These are phyloP conservation scores for Pichia paraexigua DNA, from an alignment of 805 yeast genomes.

Conservation along the genomic window DNA sequence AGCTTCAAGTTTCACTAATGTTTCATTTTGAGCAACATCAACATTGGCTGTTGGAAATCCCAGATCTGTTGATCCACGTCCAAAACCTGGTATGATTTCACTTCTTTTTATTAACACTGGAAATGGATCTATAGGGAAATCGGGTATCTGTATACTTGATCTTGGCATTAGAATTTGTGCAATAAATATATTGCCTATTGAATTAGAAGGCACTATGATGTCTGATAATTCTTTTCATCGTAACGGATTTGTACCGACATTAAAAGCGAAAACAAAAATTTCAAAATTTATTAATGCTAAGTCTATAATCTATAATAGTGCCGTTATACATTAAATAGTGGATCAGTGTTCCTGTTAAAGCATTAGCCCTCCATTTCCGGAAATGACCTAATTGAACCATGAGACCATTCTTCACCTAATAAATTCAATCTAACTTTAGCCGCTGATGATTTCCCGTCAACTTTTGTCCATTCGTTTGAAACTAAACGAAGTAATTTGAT, in stretches of 20 bases:
- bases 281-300: neutral
- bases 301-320: neutral
- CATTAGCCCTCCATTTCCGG: slow-evolving; percentile 30
- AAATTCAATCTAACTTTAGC: slow-evolving; percentile 74
- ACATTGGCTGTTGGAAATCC: slow-evolving; percentile 96
- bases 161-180: slow-evolving; percentile 25
- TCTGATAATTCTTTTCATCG: neutral
- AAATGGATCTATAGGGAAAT: slow-evolving; percentile 34
- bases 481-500: slow-evolving; percentile 46
- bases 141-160: slow-evolving; percentile 35
- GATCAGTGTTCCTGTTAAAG: neutral
- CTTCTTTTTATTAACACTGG: slow-evolving; percentile 43
- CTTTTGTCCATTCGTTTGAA: slow-evolving; percentile 46
- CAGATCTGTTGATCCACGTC: slow-evolving; percentile 87
- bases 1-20: slow-evolving; percentile 38
- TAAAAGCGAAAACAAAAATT: neutral
- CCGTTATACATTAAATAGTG: neutral
- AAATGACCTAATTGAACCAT: slow-evolving; percentile 38
- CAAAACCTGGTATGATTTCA: slow-evolving; percentile 73
- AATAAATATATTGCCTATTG: too few relatives aligned
- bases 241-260: too few relatives aligned
- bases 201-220: too few relatives aligned
- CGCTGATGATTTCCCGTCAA: slow-evolving; percentile 47
- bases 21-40: slow-evolving; percentile 45
- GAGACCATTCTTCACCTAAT: slow-evolving; percentile 72